Evolutionary conservation across 2,329 filamentous ascomycete species (phyloP).

Genomic region (Penicillium sp.): DNA sequence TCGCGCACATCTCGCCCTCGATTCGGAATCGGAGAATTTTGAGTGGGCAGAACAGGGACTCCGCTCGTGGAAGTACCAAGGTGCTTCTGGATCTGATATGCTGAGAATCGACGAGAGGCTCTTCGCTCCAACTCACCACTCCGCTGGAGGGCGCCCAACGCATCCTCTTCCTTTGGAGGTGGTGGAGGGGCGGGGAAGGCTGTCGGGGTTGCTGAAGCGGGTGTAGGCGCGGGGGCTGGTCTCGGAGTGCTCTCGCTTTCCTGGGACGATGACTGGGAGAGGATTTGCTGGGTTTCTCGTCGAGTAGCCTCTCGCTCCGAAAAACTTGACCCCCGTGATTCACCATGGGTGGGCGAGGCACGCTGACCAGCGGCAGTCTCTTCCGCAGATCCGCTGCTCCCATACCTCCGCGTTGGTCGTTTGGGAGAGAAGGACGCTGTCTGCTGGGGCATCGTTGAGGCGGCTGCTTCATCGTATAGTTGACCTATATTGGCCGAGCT

Average conservation of each 20-base stretch:
- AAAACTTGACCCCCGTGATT: conserved; percentile 26
- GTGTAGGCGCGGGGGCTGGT: conserved; percentile 14
- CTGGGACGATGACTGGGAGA: conserved; percentile 55
- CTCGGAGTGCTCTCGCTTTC: conserved; percentile 47
- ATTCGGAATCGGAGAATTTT: conserved; percentile 58
- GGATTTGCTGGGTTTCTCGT: conserved; percentile 34
- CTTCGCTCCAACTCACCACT: conserved; percentile 87
- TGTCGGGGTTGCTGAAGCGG: conserved; percentile 22
- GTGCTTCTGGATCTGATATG: conserved; percentile 95
- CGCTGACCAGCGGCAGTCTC: conserved; percentile 27
- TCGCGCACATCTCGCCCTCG: conserved; percentile 70
- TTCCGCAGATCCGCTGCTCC: conserved; percentile 35
- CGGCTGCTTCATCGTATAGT: conserved; percentile 37
- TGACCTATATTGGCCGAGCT: conserved; percentile 43
- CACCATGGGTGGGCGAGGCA: conserved; percentile 25
- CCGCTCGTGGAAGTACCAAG: conserved; percentile 73
- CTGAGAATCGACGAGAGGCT: conserved; percentile 87
- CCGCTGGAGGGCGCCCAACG: conserved; percentile 81
- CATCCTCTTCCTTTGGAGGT: conserved; percentile 78
- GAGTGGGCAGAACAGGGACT: conserved; percentile 70
- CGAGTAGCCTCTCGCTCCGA: conserved; percentile 37
- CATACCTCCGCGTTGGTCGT: conserved; percentile 32
- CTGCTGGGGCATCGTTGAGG: conserved; percentile 13
- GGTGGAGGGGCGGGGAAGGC: conserved; percentile 59
- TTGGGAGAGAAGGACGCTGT: conserved; percentile 23